A percentile compares a stretch with the other conserved stretches of the same genome.
Evolutionary conservation across 2,329 filamentous ascomycete genomes (phyloP).

Genomic region (Diplodia mutila): DNA sequence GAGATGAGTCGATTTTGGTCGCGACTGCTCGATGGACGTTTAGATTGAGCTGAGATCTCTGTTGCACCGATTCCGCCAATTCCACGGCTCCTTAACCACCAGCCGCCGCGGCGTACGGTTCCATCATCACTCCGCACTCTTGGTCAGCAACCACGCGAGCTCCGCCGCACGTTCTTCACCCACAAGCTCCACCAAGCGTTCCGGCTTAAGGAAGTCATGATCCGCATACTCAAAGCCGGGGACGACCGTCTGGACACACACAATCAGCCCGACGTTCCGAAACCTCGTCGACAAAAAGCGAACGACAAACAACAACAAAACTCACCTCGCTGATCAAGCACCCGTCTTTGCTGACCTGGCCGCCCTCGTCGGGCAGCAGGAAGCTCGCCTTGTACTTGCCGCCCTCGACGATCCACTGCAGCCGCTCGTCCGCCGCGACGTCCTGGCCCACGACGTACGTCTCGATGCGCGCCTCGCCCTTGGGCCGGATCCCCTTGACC

Average conservation of each 20-base stretch:
- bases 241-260: conserved; percentile 59
- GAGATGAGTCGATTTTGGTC: neutral
- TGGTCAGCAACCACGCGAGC: conserved; percentile 49
- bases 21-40: neutral
- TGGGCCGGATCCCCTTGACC: conserved; percentile 52
- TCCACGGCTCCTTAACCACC: too few species aligned
- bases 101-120: too few species aligned
- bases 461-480: conserved; percentile 61
- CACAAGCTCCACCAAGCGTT: conserved; percentile 58
- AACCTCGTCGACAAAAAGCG: neutral
- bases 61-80: too few species aligned
- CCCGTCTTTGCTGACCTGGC: conserved; percentile 45
- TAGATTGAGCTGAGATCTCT: too few species aligned
- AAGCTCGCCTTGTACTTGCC: conserved; percentile 69
- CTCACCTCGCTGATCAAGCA: conserved; percentile 66
- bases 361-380: conserved; percentile 54
- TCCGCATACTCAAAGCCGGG: conserved; percentile 70
- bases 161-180: conserved; percentile 54
- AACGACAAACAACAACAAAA: conserved; percentile 17
- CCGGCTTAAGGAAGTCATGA: conserved; percentile 65
- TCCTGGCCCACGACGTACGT: conserved; percentile 66
- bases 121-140: neutral
- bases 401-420: conserved; percentile 72
- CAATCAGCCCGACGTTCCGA: too few species aligned
- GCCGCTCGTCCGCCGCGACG: conserved; percentile 60